Evolutionary conservation across 371 early-diverging fungal species (phyloP).

Genomic region (Saksenaea oblongispora): DNA sequence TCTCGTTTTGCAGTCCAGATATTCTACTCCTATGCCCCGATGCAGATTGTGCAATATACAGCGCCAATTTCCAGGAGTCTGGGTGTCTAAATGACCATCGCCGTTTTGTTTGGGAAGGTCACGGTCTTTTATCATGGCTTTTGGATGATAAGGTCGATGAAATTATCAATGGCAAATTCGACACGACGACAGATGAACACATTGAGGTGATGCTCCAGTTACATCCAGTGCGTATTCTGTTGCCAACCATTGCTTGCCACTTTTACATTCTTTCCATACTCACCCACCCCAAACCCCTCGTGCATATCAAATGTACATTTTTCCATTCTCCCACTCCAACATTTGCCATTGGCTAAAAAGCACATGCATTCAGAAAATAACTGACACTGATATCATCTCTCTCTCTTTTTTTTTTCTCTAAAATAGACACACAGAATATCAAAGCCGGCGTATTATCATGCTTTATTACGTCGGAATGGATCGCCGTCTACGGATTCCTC

Average conservation of each 20-base stretch:
- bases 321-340: slow-evolving; percentile 6
- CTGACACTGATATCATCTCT: slow-evolving; percentile 2
- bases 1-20: slow-evolving; percentile 36
- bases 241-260: slow-evolving; percentile 10
- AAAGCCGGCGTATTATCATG: slow-evolving; percentile 9
- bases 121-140: slow-evolving; percentile 45
- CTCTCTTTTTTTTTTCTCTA: background rate
- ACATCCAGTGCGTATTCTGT: slow-evolving; percentile 36
- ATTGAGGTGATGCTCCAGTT: slow-evolving; percentile 34
- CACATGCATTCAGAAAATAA: slow-evolving; percentile 2
- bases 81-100: slow-evolving; percentile 7
- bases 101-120: slow-evolving; percentile 46
- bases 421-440: slow-evolving; percentile 1
- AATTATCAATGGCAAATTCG: slow-evolving; percentile 26
- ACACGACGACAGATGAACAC: slow-evolving; percentile 9
- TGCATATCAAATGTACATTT: slow-evolving; percentile 7
- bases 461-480: background rate
- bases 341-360: background rate
- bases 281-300: background rate
- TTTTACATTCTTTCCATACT: slow-evolving; percentile 1
- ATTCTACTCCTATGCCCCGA: slow-evolving; percentile 39
- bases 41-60: slow-evolving; percentile 47
- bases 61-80: slow-evolving; percentile 45
- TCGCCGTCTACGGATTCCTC: background rate
- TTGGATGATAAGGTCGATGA: slow-evolving; percentile 25